Base-by-base conservation (phyloP, 1,284 basidiomycete species). In the Apiotrichum siamense region DNA sequence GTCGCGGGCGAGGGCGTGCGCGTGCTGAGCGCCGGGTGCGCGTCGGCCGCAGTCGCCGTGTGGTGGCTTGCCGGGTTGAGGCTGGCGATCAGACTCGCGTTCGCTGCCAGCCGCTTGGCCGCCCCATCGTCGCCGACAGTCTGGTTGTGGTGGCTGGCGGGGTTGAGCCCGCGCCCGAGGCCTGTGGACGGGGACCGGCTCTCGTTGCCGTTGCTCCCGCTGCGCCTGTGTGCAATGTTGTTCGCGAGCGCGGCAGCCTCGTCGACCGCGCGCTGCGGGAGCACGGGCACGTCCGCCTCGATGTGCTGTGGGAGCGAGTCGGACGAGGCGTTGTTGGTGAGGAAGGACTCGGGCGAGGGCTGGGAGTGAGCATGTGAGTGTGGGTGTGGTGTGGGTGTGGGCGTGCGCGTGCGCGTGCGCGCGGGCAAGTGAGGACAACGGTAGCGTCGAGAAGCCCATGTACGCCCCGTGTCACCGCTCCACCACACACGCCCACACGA, bases 311-410 rank as follows among this genome's bases (percentile, higher is more conserved):
- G 67, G 3, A 69, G 58, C 17, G 66, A 67, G 44, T 70, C 67
- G 40, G 65, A 63, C 23, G 65, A 67, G 7, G 58, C 58, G 55
- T 67, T 67, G 50, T 67, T 65, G 32, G 58, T 48, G 32, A 66
- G 63, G 57, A 68, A 70, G 10, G 59, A 52, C 21, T 65, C 56
- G 23, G 61, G 53, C 7, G 67, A 55, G 5, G 67, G 67, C 67
- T 70, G 41, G n/a, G 4, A 9, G 32, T 33, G 7, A 15, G 42
- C 15, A 35, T 25, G n/a, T 47, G 12, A 20, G 12, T n/a, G n/a
- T n/a, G n/a, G n/a, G n/a, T n/a, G 35, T 20, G 35, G 35, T 20
- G 33, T n/a, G 33, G 33, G 12, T n/a, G 13, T 7, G 18, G 7
- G n/a, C n/a, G n/a, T n/a, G n/a, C n/a, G n/a, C n/a, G n/a, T n/a